Evolutionary conservation across 129 eudicot genomes (phyloP).

Genomic region (Scalesia atractyloides): DNA sequence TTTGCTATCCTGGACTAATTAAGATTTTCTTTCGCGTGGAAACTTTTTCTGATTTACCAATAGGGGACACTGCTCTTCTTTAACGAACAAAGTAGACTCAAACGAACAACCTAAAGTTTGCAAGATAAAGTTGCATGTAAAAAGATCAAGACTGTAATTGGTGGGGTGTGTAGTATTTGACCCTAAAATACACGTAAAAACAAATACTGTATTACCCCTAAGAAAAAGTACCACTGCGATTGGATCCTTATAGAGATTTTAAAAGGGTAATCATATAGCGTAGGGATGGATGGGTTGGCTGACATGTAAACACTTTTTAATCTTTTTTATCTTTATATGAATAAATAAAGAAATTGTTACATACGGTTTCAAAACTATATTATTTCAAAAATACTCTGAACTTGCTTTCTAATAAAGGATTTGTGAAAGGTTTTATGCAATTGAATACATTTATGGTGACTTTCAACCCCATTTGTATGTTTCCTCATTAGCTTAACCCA

Average conservation of each 20-base stretch:
- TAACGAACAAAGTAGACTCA: background rate
- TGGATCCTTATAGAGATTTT: background rate
- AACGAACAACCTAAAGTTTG: slow-evolving; percentile 5
- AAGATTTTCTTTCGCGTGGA: too few relatives aligned
- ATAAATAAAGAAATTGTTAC: background rate
- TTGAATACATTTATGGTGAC: background rate
- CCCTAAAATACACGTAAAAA: background rate
- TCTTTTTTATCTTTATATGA: background rate
- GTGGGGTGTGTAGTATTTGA: slow-evolving; percentile 1
- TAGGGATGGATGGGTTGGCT: background rate
- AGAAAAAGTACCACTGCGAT: background rate
- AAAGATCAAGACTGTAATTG: too few relatives aligned
- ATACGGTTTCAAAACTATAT: background rate
- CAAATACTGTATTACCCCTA: background rate
- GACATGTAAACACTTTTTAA: background rate
- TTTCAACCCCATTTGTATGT: background rate
- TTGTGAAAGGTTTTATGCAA: background rate
- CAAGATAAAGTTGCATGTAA: background rate
- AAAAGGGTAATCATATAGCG: background rate
- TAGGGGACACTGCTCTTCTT: background rate
- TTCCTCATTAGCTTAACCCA: background rate
- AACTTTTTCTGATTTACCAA: background rate
- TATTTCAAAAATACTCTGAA: background rate
- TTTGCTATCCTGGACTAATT: too few relatives aligned
- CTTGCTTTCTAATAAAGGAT: too few relatives aligned